phyloP scores from a whole-genome alignment of 257 asterid genomes.

The Solanum chiquidenum region DNA sequence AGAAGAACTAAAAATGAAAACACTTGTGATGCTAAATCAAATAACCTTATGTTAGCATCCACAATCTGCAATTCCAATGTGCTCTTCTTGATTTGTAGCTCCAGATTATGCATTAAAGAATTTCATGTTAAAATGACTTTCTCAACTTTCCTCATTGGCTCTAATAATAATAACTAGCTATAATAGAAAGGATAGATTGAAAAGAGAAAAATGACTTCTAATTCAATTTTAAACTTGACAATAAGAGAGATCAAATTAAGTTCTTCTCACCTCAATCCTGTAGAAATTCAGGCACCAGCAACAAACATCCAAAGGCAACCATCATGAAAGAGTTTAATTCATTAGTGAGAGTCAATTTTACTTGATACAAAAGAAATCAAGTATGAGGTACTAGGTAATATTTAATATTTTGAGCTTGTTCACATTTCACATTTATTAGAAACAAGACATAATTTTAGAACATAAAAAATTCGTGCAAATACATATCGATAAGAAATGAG shows the following conservation, averaged over 20 bases:
- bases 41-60: constrained; percentile 41
- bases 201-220: too few species aligned
- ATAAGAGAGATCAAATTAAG: too few species aligned
- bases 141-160: not conserved
- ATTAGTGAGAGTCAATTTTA: not conserved
- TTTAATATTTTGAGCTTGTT: not conserved
- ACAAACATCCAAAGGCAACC: not conserved
- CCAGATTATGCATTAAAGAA: constrained; percentile 28
- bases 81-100: constrained; percentile 40
- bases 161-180: not conserved
- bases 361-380: not conserved
- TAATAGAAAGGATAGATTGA: not conserved
- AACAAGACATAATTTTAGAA: too few species aligned
- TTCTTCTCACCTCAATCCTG: too few species aligned
- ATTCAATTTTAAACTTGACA: too few species aligned
- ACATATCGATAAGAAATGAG: too few species aligned
- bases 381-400: not conserved
- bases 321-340: not conserved
- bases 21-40: not conserved
- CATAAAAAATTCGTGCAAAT: too few species aligned
- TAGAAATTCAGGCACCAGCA: not conserved
- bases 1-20: not conserved
- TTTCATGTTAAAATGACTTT: not conserved
- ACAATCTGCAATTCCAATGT: constrained; percentile 24
- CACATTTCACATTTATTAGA: not conserved